These are phyloP conservation scores for Hypoxylon subgilvum DNA, from an alignment of 495 filamentous ascomycete genomes.

Conservation along the genomic window DNA sequence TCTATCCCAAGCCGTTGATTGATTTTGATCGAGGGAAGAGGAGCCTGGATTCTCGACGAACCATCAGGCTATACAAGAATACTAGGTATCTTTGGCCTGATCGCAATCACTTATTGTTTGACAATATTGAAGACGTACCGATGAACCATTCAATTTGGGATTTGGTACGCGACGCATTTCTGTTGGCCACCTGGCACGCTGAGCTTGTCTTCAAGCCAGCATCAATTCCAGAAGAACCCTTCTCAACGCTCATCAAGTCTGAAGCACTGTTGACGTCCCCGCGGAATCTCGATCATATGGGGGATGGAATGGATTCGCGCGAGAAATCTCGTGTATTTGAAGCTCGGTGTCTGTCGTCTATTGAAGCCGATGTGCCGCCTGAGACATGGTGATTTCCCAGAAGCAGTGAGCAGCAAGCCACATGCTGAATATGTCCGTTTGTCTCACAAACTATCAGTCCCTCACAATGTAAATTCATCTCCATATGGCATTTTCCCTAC, in stretches of 20 bases:
- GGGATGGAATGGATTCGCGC: conserved; percentile 29
- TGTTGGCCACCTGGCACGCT: conserved; percentile 1
- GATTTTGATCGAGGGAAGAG: too few species aligned
- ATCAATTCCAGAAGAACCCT: conserved; percentile 3
- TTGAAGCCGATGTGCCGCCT: neutral
- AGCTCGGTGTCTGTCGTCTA: neutral
- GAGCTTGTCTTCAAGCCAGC: neutral
- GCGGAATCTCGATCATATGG: conserved; percentile 3
- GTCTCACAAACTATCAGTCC: conserved; percentile 8
- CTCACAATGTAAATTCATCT: conserved; percentile 1
- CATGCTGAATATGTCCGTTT: conserved; percentile 4
- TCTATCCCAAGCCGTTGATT: too few species aligned
- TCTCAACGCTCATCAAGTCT: neutral
- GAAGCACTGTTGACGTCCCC: neutral
- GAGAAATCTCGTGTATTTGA: neutral
- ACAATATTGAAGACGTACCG: neutral
- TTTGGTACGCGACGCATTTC: conserved; percentile 1
- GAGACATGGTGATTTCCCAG: conserved; percentile 19
- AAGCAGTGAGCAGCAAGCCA: neutral
- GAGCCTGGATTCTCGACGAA: too few species aligned
- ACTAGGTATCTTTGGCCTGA: too few species aligned
- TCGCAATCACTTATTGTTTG: neutral
- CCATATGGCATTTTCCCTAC: conserved; percentile 19
- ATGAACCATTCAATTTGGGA: too few species aligned
- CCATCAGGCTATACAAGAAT: too few species aligned